phyloP scores from a whole-genome alignment of 441 rosid species.

The Viola pubescens region DNA sequence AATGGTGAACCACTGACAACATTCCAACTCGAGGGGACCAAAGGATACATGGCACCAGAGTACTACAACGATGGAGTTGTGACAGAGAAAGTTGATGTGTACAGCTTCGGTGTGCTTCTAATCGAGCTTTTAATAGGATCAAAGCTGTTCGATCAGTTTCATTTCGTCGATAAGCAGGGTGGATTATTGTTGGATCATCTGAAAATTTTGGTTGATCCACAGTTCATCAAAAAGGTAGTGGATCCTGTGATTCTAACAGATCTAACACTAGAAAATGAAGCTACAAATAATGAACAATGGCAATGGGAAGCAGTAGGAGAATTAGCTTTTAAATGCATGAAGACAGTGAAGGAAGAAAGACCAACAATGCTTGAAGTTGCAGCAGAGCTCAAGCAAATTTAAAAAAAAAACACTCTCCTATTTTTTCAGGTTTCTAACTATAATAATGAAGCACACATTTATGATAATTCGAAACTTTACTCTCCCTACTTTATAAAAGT shows the following conservation, averaged over 20 bases:
- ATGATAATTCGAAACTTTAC: too few species aligned
- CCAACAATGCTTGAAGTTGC: constrained; percentile 9
- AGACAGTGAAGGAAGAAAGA: constrained; percentile 6
- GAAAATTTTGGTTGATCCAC: neutral
- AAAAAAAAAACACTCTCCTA: too few species aligned
- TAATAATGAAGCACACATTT: too few species aligned
- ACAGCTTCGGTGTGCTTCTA: constrained; percentile 30
- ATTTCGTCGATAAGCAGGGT: neutral
- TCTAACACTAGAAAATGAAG: neutral
- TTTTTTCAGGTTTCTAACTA: too few species aligned
- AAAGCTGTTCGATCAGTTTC: constrained; percentile 6
- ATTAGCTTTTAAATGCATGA: constrained; percentile 8
- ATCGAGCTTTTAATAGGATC: constrained; percentile 28
- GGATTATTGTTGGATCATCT: constrained; percentile 13
- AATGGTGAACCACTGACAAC: constrained; percentile 24
- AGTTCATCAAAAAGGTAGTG: neutral
- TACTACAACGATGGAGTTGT: constrained; percentile 7
- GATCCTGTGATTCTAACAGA: neutral
- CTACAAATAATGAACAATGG: neutral
- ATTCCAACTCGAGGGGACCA: neutral
- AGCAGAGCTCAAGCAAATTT: neutral
- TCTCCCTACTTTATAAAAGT: too few species aligned
- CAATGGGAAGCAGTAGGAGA: neutral
- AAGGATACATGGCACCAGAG: constrained; percentile 21
- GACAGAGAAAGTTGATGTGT: constrained; percentile 39